Base-by-base conservation (phyloP, 2,329 filamentous ascomycete species). In the Ophiostoma quercus region DNA sequence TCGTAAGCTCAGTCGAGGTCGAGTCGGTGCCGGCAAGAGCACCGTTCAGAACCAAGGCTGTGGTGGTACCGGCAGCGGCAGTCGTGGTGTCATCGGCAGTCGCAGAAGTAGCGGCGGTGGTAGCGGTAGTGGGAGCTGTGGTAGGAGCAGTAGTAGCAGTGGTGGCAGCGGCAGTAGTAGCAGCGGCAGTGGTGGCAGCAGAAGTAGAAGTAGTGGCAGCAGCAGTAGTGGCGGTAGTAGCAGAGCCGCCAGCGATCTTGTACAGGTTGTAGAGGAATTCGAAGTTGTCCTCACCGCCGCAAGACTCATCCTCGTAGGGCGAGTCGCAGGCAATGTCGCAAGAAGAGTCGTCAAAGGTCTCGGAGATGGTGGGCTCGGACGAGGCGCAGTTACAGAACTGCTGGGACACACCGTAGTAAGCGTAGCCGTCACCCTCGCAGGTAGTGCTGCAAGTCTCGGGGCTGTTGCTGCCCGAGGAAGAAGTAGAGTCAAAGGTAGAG, bases 181-280 rank as follows among this genome's bases (percentile, higher is more conserved):
- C 12, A 4, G 62, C 39, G 2, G 62, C 34, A 19, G 29, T 34
- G 57, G 22, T 16, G 14, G 57, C 29, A 62, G 57, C 22, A 9
- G 57, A 29, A 2, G 68, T 14, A 11, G 57, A 29, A 11, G 68
- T 14, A 14, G 47, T n/a, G 14, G 8, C 6, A 47, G 43, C 43
- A 47, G 43, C 16, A 47, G 19, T n/a, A 8, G 19, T 63, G n/a
- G 54, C 4, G 5, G 71, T 39, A 0, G 66, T n/a, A 51, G 16
- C 63, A 57, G 67, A 65, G 41, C 60, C 51, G 19, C 57, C 37
- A 32, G 9, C 6, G 16, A 68, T 62, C 29, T 62, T 25, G 67
- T 72, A 74, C 1, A 74, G 70, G 63, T 73, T 71, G 71, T 73
- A 74, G 22, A 74, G n/a, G 29, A 73, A 71, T 2, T 71, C 43